Conservation (phyloP, 225 moss, liverwort and hornwort species). For the Polytrichum formosum region DNA sequence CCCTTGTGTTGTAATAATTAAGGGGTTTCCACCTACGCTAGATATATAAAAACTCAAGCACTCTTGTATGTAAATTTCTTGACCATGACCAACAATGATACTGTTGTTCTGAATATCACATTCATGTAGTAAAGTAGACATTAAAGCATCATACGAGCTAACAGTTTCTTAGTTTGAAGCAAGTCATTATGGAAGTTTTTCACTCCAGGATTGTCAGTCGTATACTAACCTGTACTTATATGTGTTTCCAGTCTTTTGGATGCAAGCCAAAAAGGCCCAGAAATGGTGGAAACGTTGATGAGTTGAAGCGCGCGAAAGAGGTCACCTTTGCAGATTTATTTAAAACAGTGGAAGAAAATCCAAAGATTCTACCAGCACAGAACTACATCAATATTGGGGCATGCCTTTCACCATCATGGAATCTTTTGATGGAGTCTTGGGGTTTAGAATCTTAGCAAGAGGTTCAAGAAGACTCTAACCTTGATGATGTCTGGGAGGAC, state of each 20-base stretch:
- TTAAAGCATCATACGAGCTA: no score
- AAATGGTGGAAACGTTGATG: conserved; percentile 21
- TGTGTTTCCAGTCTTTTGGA: conserved; percentile 21
- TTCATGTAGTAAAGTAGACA: no score
- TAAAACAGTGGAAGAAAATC: conserved; percentile 23
- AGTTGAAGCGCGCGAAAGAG: conserved; percentile 31
- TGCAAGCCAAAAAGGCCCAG: conserved; percentile 31
- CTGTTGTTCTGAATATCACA: no score
- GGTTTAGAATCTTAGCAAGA: conserved; percentile 19
- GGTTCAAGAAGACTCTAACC: conserved; percentile 18
- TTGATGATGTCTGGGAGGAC: conserved; percentile 42
- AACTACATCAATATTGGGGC: conserved; percentile 17
- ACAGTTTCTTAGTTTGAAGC: no score
- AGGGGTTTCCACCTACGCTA: no score
- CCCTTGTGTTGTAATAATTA: no score
- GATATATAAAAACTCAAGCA: no score
- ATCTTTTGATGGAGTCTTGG: conserved; percentile 33
- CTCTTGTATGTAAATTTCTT: no score
- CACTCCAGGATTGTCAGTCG: neutral
- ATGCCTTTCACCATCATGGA: conserved; percentile 39
- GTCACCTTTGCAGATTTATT: conserved; percentile 52
- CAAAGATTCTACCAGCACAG: conserved; percentile 16
- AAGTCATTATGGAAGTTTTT: no score
- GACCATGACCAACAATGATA: no score
- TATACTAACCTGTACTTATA: neutral